Conservation (phyloP, 2,329 filamentous ascomycete species). For the Blastomyces parvus region DNA sequence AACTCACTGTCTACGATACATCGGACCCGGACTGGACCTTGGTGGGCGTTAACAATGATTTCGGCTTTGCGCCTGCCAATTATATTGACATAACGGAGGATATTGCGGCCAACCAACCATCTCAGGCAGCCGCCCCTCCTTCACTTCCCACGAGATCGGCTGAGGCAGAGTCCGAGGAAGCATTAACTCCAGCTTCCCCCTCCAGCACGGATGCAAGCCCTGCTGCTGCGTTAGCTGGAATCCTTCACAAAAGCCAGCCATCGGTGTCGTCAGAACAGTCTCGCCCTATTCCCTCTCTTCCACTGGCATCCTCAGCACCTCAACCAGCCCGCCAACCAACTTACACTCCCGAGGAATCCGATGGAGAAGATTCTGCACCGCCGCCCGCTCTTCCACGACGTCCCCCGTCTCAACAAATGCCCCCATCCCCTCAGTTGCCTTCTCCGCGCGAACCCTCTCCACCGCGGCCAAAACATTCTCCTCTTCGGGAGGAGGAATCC, state of each 20-base stretch:
- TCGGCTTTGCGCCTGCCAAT: constrained; percentile 89
- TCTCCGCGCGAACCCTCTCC: constrained; percentile 45
- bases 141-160: constrained; percentile 21
- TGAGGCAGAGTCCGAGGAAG: constrained; percentile 37
- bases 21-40: constrained; percentile 96
- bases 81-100: constrained; percentile 68
- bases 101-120: constrained; percentile 27
- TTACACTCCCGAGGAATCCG: constrained; percentile 59
- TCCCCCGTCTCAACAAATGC: constrained; percentile 41
- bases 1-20: constrained; percentile 75
- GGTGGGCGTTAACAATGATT: constrained; percentile 74
- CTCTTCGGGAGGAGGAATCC: constrained; percentile 31
- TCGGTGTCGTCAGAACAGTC: constrained; percentile 24
- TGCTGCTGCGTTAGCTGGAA: constrained; percentile 49
- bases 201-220: constrained; percentile 34
- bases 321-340: constrained; percentile 39
- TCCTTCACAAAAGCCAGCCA: constrained; percentile 34
- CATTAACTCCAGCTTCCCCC: constrained; percentile 30
- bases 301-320: constrained; percentile 21
- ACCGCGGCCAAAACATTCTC: constrained; percentile 31
- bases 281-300: constrained; percentile 27
- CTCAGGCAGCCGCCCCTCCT: constrained; percentile 38
- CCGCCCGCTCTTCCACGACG: constrained; percentile 55
- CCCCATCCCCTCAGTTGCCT: constrained; percentile 51
- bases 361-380: constrained; percentile 49